phyloP scores from a whole-genome alignment of 495 filamentous ascomycete genomes.

The Wilcoxina mikolae region DNA sequence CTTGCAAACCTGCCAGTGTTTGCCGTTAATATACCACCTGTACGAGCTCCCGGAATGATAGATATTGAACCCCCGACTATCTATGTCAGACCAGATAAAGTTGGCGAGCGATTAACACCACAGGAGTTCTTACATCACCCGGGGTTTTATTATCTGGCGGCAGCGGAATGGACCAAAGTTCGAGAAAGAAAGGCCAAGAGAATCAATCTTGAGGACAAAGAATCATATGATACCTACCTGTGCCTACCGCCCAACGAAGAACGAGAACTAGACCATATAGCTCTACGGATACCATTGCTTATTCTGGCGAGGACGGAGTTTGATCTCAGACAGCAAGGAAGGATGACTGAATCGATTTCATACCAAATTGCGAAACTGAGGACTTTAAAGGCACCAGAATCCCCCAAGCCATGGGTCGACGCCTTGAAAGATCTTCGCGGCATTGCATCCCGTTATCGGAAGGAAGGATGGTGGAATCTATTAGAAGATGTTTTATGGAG shows the following conservation, averaged over 20 bases:
- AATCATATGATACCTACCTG: constrained; percentile 72
- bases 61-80: constrained; percentile 30
- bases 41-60: not conserved
- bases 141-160: constrained; percentile 69
- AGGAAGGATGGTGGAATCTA: constrained; percentile 66
- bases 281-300: constrained; percentile 12
- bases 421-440: constrained; percentile 48
- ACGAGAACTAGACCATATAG: constrained; percentile 9
- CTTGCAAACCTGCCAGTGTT: constrained; percentile 19
- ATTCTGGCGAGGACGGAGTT: constrained; percentile 20
- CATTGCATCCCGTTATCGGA: constrained; percentile 45
- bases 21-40: not conserved
- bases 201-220: constrained; percentile 64
- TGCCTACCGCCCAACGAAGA: constrained; percentile 64
- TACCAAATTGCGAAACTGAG: constrained; percentile 17
- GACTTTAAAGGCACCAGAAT: constrained; percentile 13
- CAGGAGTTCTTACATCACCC: constrained; percentile 74
- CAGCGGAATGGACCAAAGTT: constrained; percentile 48
- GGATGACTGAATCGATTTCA: constrained; percentile 20
- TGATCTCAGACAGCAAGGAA: constrained; percentile 11
- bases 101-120: constrained; percentile 50
- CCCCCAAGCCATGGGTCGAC: constrained; percentile 43
- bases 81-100: constrained; percentile 48
- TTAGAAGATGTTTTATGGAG: constrained; percentile 59
- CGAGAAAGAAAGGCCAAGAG: constrained; percentile 47